Base-by-base conservation (phyloP, 768 basidiomycete species). In the Psilocybe subaeruginosa region DNA sequence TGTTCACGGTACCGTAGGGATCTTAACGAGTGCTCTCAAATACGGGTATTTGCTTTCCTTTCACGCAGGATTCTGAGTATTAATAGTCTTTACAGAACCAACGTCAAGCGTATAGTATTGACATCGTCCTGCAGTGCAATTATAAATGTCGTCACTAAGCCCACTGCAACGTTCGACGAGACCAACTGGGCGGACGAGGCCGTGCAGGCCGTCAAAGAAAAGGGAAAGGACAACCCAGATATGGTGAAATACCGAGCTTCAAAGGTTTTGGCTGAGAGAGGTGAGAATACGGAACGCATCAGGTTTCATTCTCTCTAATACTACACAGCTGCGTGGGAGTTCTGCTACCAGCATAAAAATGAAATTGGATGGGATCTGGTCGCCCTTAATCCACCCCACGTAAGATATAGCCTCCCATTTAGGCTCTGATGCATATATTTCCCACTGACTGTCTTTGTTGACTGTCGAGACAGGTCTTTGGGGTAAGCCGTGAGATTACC, bases 71-170 rank as follows among this genome's bases (percentile, higher is more conserved):
- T 12, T 43, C 9, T 33, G 39, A 43, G 14, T 45, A 31, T 5
- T n/a, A 4, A 17, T 14, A 23, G 4, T 46, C 19, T 16, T n/a
- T 47, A 35, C 66, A 77, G 83, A 54, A 64, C 78, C 14, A 65
- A 70, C 8, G 77, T 93, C 64, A 86, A 89, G 69, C 84, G 92
- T 3, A 76, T 95, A 46, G 84, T 92, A 7, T 72, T 91, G 60
- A 91, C 89, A 0, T 86, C 86, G 8, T 91, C 90, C 1, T 76
- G 71, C 49, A 89, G 83, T 0, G 74, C 86, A 0, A 66, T 89
- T 11, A 62, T 81, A 1, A 67, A 67, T 8, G 16, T 63, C n/a
- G 61, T 64, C 8, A 60, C 72, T 0, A 63, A 64, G 0, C 70
- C 76, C 0, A 66, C 66, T 0, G 45, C 27, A 9, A 73, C 74